Percentiles rank a stretch among this genome's conserved stretches.
These are phyloP conservation scores for Paecilomyces dactylethromorphus DNA, from an alignment of 2,329 filamentous ascomycete genomes.

Conservation along the genomic window DNA sequence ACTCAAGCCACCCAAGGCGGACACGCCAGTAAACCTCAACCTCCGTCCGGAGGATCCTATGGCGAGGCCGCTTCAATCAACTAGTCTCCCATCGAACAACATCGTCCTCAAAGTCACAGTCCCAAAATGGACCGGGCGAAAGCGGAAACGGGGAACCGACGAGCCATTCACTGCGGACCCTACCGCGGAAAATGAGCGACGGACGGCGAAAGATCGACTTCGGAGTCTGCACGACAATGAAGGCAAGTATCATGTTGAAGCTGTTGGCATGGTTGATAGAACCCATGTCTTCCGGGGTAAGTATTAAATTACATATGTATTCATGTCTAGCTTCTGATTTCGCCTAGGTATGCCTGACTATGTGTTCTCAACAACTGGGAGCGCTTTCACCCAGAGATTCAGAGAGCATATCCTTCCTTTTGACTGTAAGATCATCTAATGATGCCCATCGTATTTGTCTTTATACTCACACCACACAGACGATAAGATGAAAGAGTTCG, in stretches of 20 bases:
- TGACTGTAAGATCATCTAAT: slow-evolving; percentile 48
- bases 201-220: slow-evolving; percentile 19
- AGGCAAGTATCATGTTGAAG: slow-evolving; percentile 59
- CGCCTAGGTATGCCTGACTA: slow-evolving; percentile 68
- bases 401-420: slow-evolving; percentile 64
- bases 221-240: slow-evolving; percentile 63
- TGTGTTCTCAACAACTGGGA: slow-evolving; percentile 66
- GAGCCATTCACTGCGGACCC: slow-evolving; percentile 53
- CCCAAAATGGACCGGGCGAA: slow-evolving; percentile 78
- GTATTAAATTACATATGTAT: slow-evolving; percentile 5
- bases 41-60: slow-evolving; percentile 74
- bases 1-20: slow-evolving; percentile 38
- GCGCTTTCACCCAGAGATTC: slow-evolving; percentile 65
- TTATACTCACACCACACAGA: slow-evolving; percentile 28
- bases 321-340: slow-evolving; percentile 1
- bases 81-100: slow-evolving; percentile 70
- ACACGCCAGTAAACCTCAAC: slow-evolving; percentile 58
- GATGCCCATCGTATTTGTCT: not conserved
- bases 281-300: slow-evolving; percentile 78
- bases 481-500: slow-evolving; percentile 57
- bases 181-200: slow-evolving; percentile 16
- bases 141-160: slow-evolving; percentile 70
- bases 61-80: slow-evolving; percentile 70
- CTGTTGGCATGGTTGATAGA: slow-evolving; percentile 65
- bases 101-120: slow-evolving; percentile 80